These are phyloP conservation scores for Rhizopogon roseolus DNA, from an alignment of 768 basidiomycete species.

Conservation along the genomic window DNA sequence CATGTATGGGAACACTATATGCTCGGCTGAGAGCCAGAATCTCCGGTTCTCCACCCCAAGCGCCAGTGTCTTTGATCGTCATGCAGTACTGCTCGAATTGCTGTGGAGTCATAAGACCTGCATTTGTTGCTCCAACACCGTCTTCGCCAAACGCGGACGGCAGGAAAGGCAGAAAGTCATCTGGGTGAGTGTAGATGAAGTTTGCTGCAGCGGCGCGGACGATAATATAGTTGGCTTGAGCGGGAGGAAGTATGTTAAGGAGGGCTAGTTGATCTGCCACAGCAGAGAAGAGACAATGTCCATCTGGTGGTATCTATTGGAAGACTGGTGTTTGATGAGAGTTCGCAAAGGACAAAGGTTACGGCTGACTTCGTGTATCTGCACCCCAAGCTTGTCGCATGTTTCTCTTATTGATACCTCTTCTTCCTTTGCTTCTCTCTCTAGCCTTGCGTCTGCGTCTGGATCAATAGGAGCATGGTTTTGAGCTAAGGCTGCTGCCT, in stretches of 20 bases:
- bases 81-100: conserved; percentile 74
- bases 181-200: conserved; percentile 77
- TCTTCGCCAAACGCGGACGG: conserved; percentile 73
- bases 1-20: conserved; percentile 82
- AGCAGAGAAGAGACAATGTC: conserved; percentile 94
- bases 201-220: conserved; percentile 68
- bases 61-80: conserved; percentile 74
- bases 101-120: conserved; percentile 65
- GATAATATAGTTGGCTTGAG: conserved; percentile 53
- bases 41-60: conserved; percentile 98
- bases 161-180: conserved; percentile 93
- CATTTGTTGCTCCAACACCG: conserved; percentile 46
- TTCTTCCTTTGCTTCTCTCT: conserved; percentile 66
- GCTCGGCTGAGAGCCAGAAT: conserved; percentile 83
- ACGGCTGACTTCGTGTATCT: conserved; percentile 56
- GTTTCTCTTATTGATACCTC: conserved; percentile 56
- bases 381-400: conserved; percentile 61
- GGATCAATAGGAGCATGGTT: conserved; percentile 47
- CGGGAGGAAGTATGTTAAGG: conserved; percentile 58
- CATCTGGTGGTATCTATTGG: conserved; percentile 86
- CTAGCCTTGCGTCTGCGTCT: conserved; percentile 52
- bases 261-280: conserved; percentile 85
- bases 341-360: not conserved
- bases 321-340: not conserved
- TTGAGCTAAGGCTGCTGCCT: conserved; percentile 60